Base-by-base conservation (phyloP, 495 filamentous ascomycete genomes). In the Acidomyces sp. region DNA sequence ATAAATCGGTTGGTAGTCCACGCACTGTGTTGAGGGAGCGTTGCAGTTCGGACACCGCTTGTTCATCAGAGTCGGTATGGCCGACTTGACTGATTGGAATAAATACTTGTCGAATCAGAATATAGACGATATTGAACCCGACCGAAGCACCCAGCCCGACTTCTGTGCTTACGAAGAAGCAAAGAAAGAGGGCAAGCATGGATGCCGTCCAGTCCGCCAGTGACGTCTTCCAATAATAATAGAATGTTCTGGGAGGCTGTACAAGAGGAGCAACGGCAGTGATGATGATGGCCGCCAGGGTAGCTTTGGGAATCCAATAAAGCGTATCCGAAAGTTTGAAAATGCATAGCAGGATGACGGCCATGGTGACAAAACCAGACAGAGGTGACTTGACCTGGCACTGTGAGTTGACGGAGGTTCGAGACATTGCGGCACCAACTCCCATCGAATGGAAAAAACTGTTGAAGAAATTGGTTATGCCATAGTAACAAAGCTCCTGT, bases 251-350 rank as follows among this genome's bases (percentile, higher is more conserved):
- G 1, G 61, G 54, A 0, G 62, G 54, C 0, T 57, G 55, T 44
- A 70, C 62, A 10, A 71, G 54, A 20, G 64, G 63, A 30, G 58
- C 60, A 6, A 68, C 62, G 22, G 65, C 66, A 36, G 57, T 59
- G 41, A 69, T 65, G 43, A 51, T 51, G 37, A 53, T 68, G 13
- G 67, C 67, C 0, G 66, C 54, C 6, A 69, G 54, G 0, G 63
- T 69, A 0, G 66, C 49, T 30, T 65, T 65, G n/a, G 67, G 67
- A 30, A 69, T 61, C 67, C 67, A 71, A 49, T 64, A 71, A 0
- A 71, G 54, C 0, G 64, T 63, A 11, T 57, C 60, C 1, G 63
- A 64, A 16, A 71, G 62, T 40, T 64, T 61, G 40, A 63, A 69
- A 28, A 69, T 62, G 29, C 60, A 66, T 15, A 69, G 29, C 19